phyloP scores from a whole-genome alignment of 768 basidiomycete genomes.

The Panaeolus papilionaceus region DNA sequence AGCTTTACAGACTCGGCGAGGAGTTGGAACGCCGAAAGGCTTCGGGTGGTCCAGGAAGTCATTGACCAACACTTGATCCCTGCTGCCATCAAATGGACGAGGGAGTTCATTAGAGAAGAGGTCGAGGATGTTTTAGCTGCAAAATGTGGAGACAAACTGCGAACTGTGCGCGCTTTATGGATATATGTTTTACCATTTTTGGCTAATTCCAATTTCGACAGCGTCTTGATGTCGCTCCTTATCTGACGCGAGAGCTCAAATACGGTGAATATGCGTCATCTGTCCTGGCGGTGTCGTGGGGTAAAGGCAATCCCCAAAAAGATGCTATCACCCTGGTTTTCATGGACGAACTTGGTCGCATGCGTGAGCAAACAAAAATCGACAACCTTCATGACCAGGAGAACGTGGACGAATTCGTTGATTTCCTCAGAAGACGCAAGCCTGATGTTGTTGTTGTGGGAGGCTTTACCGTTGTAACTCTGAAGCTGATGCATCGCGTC shows the following conservation, averaged over 20 bases:
- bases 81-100: constrained; percentile 83
- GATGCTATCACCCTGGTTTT: constrained; percentile 88
- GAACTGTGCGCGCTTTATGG: constrained; percentile 58
- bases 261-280: constrained; percentile 74
- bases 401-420: constrained; percentile 74
- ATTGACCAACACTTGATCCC: constrained; percentile 86
- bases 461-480: constrained; percentile 85
- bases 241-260: constrained; percentile 62
- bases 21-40: constrained; percentile 91
- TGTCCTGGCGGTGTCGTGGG: constrained; percentile 93
- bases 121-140: constrained; percentile 84
- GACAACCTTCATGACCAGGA: constrained; percentile 84
- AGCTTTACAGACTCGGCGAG: constrained; percentile 84
- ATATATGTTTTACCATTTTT: not conserved
- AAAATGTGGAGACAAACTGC: constrained; percentile 70
- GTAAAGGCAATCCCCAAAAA: constrained; percentile 91
- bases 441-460: constrained; percentile 92
- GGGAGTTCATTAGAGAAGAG: constrained; percentile 89
- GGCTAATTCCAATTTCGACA: constrained; percentile 36
- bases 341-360: constrained; percentile 86
- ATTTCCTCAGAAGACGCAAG: constrained; percentile 80
- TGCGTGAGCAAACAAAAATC: constrained; percentile 89
- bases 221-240: constrained; percentile 88
- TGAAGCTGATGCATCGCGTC: constrained; percentile 68
- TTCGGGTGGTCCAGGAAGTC: constrained; percentile 78